Percentiles rank a stretch among this genome's conserved stretches.
These are phyloP conservation scores for Cyclotella atomus DNA, from an alignment of 108 stramenopile genomes.

Conservation along the genomic window DNA sequence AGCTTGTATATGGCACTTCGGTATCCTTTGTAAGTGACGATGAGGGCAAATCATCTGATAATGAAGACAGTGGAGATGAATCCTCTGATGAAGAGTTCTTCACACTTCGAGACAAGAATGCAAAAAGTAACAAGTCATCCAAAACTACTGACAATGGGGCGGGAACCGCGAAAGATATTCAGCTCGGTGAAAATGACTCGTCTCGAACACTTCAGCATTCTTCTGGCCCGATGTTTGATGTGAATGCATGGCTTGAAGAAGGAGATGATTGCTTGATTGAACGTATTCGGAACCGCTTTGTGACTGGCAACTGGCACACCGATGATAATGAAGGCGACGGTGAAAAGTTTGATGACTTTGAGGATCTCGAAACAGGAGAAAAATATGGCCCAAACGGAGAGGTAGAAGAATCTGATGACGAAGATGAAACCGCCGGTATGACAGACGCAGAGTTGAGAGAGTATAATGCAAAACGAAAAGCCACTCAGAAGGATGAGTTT, in stretches of 20 bases:
- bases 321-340: conserved; percentile 41
- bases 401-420: conserved; percentile 51
- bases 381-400: conserved; percentile 70
- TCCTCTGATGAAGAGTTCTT: conserved; percentile 62
- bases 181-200: conserved; percentile 75
- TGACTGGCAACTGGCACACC: conserved; percentile 94
- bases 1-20: conserved; percentile 70
- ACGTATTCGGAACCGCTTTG: conserved; percentile 89
- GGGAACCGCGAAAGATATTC: conserved; percentile 43
- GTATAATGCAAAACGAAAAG: conserved; percentile 83
- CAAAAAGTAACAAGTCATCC: conserved; percentile 19
- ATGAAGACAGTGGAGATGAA: conserved; percentile 60
- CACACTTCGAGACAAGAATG: conserved; percentile 48
- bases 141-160: conserved; percentile 18
- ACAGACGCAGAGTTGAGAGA: conserved; percentile 88
- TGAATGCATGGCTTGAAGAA: conserved; percentile 76
- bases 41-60: conserved; percentile 41
- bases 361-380: conserved; percentile 93
- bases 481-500: conserved; percentile 74
- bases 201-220: conserved; percentile 38
- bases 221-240: conserved; percentile 39
- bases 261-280: conserved; percentile 82
- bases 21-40: conserved; percentile 41
- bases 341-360: conserved; percentile 89
- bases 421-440: conserved; percentile 72